Base-by-base conservation (phyloP, 768 basidiomycete species). In the Pulveroboletus sp. region DNA sequence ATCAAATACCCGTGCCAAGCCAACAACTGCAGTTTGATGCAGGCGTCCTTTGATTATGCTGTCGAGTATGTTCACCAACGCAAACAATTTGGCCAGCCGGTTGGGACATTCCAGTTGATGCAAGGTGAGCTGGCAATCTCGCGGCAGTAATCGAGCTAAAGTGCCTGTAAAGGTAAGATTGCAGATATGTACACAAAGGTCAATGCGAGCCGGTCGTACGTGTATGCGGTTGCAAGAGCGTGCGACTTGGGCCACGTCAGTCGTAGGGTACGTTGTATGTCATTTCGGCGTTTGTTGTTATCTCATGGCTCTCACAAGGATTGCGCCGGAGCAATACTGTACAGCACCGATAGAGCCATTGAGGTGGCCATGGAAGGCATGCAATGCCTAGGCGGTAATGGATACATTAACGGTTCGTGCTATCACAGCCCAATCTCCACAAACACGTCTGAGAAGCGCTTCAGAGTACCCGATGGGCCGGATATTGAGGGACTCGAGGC, bases 121-220 rank as follows among this genome's bases (percentile, higher is more conserved):
- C 94, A 97, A 80, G 94, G 93, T 82, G 63, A 60, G 71, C 16
- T 20, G 1, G 13, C 14, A 11, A 5, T 11, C n/a, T 38, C 11
- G 4, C 24, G 33, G 36, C 16, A 16, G 17, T 6, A 43, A 6
- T 37, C n/a, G 10, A 32, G 13, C 29, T 57, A 5, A 50, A 6
- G 14, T 25, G 47, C 25, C n/a, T 2, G 38, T 41, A 46, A 60
- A 88, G 88, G 78, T 48, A 90, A 90, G 65, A 83, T 88, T 42
- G 86, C 85, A 55, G 93, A 95, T 66, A 95, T 95, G 93, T 95
- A 95, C 64, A 95, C 94, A 8, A 92, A 88, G 65, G 72, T 97
- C 35, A 88, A 84, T 58, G 88, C 94, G 11, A 87, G 90, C 54
- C 75, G 94, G 52, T 78, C 91, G 21, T 95, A 95, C 63, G 90